Conservation (phyloP, 2,329 filamentous ascomycete species). For the Rugonectria rugulosa region DNA sequence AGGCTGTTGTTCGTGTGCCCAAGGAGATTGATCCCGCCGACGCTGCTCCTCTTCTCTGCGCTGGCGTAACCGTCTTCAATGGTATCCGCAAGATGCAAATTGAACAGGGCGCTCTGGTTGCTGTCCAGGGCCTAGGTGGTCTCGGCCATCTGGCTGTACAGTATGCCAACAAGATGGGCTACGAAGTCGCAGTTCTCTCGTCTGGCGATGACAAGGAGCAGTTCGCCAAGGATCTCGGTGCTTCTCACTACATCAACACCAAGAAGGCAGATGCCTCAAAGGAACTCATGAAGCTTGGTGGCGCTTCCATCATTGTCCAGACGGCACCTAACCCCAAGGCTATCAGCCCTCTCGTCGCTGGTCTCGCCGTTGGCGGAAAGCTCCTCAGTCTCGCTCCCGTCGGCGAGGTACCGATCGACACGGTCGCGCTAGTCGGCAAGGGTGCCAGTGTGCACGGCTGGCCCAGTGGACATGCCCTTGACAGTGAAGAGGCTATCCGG, state of each 20-base stretch:
- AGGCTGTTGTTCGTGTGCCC: slow-evolving; percentile 67
- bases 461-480: slow-evolving; percentile 68
- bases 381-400: slow-evolving; percentile 65
- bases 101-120: slow-evolving; percentile 60
- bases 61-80: slow-evolving; percentile 71
- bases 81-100: slow-evolving; percentile 62
- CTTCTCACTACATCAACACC: slow-evolving; percentile 58
- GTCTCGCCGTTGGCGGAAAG: slow-evolving; percentile 63
- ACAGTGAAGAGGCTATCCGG: slow-evolving; percentile 70
- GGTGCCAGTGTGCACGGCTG: slow-evolving; percentile 70
- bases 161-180: slow-evolving; percentile 79
- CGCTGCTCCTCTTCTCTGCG: slow-evolving; percentile 68
- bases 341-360: slow-evolving; percentile 61
- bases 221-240: slow-evolving; percentile 63
- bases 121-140: slow-evolving; percentile 75
- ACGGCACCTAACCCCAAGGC: slow-evolving; percentile 68
- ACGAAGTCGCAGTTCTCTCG: slow-evolving; percentile 73
- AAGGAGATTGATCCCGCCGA: slow-evolving; percentile 58
- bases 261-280: slow-evolving; percentile 56
- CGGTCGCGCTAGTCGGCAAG: slow-evolving; percentile 50
- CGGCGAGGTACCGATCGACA: slow-evolving; percentile 55
- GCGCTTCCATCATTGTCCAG: slow-evolving; percentile 67
- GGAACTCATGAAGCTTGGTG: slow-evolving; percentile 64
- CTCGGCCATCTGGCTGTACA: slow-evolving; percentile 81
- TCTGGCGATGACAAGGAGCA: slow-evolving; percentile 71